A percentile compares a stretch with the other conserved stretches of the same genome.
Evolutionary conservation across 1,139 yeast species (phyloP).

Genomic region (Scheffersomyces quercinus): DNA sequence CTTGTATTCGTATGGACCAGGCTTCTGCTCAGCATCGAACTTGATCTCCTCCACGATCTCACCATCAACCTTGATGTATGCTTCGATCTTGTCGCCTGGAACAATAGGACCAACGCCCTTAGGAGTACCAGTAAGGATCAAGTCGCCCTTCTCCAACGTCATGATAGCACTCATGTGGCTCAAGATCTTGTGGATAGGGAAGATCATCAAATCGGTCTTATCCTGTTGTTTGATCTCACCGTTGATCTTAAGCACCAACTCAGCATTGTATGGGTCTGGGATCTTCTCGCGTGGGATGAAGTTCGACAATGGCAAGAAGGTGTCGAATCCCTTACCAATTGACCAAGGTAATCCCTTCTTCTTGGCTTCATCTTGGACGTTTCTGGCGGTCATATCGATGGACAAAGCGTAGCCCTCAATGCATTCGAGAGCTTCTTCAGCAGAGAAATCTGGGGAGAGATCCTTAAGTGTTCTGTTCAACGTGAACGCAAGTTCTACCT

Average conservation of each 20-base stretch:
- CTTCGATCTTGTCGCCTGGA: constrained; percentile 77
- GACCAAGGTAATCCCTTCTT: constrained; percentile 96
- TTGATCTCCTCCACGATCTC: constrained; percentile 56
- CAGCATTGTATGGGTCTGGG: constrained; percentile 73
- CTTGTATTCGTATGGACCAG: constrained; percentile 75
- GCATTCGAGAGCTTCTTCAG: constrained; percentile 68
- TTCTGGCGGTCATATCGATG: constrained; percentile 91
- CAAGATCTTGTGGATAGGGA: constrained; percentile 79
- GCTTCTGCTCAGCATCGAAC: constrained; percentile 60
- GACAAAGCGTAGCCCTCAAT: constrained; percentile 87
- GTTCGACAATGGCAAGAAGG: constrained; percentile 80
- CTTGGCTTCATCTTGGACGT: constrained; percentile 94
- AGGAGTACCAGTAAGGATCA: constrained; percentile 94
- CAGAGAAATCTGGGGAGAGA: constrained; percentile 59
- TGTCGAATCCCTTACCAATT: constrained; percentile 94
- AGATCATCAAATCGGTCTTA: constrained; percentile 81
- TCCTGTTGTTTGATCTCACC: constrained; percentile 74
- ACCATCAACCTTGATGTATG: constrained; percentile 59
- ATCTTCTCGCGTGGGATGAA: constrained; percentile 67
- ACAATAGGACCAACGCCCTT: constrained; percentile 88
- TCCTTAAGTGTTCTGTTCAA: constrained; percentile 66
- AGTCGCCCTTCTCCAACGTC: constrained; percentile 89
- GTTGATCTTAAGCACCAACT: constrained; percentile 67
- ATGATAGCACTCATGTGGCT: constrained; percentile 81
- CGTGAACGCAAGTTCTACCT: constrained; percentile 85